These are phyloP conservation scores for Globisporangium orthogonon DNA, from an alignment of 352 stramenopile species.

Conservation along the genomic window DNA sequence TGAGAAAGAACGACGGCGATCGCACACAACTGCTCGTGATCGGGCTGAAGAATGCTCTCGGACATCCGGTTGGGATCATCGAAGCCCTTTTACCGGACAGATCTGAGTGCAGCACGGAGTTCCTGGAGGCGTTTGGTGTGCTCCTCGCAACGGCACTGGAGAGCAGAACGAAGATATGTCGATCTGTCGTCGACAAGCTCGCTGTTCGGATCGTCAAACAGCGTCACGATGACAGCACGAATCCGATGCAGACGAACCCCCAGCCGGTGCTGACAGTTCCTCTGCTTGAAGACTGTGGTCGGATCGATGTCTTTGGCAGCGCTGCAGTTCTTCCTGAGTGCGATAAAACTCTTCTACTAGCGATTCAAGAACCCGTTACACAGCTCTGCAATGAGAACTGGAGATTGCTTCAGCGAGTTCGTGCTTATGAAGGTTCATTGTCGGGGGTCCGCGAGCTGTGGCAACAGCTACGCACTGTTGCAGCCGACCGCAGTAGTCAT, in stretches of 20 bases:
- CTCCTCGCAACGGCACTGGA: constrained; percentile 14
- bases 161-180: constrained; percentile 10
- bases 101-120: constrained; percentile 4
- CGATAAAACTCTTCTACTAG: constrained; percentile 11
- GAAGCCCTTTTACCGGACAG: constrained; percentile 11
- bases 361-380: constrained; percentile 8
- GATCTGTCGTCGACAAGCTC: constrained; percentile 8
- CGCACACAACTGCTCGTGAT: constrained; percentile 15
- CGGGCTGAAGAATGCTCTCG: constrained; percentile 6
- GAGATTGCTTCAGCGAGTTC: not conserved
- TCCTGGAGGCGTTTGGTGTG: constrained; percentile 16
- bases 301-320: constrained; percentile 9
- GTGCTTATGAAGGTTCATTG: not conserved
- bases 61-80: constrained; percentile 10
- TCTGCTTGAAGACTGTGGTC: constrained; percentile 2
- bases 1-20: not conserved
- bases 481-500: not conserved
- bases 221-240: not conserved
- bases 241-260: not conserved
- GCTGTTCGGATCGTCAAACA: constrained; percentile 5
- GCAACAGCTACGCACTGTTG: not conserved
- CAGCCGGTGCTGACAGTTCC: constrained; percentile 5
- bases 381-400: constrained; percentile 3
- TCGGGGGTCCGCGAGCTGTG: not conserved
- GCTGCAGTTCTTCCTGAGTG: constrained; percentile 8